Percentiles rank a stretch among this genome's conserved stretches.
These are phyloP conservation scores for Puccinia novopanici DNA, from an alignment of 1,284 basidiomycete genomes.

Conservation along the genomic window DNA sequence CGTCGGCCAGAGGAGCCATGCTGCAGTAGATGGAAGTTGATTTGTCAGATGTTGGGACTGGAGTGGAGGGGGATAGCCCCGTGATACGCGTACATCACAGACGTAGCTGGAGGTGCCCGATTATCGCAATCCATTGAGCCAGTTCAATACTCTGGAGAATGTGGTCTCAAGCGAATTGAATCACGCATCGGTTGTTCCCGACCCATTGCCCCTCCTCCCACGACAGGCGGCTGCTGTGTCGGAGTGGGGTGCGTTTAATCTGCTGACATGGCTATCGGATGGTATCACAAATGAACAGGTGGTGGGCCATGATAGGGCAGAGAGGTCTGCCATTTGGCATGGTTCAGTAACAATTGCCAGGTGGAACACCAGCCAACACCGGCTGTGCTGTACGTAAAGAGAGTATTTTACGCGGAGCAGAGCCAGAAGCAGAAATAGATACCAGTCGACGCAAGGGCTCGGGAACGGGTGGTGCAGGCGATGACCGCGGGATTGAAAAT, in stretches of 20 bases:
- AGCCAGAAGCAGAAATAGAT: slow-evolving; percentile 7
- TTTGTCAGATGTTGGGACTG: slow-evolving; percentile 28
- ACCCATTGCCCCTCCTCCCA: background rate
- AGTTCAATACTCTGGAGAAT: slow-evolving; percentile 24
- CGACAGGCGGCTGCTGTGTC: background rate
- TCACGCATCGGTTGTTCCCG: slow-evolving; percentile 16
- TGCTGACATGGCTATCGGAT: background rate
- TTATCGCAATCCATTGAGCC: slow-evolving; percentile 5
- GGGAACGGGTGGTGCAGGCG: slow-evolving; percentile 24
- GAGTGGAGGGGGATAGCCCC: slow-evolving; percentile 25
- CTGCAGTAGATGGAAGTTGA: slow-evolving; percentile 4
- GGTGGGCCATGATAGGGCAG: slow-evolving; percentile 14
- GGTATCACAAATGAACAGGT: slow-evolving; percentile 24
- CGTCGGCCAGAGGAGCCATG: slow-evolving; percentile 16
- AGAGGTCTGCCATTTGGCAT: slow-evolving; percentile 5
- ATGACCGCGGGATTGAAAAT: slow-evolving; percentile 43
- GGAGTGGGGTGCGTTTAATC: slow-evolving; percentile 26
- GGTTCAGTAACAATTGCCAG: background rate
- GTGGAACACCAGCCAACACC: background rate
- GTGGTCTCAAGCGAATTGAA: slow-evolving; percentile 19
- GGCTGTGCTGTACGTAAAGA: slow-evolving; percentile 36
- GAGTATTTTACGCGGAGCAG: slow-evolving; percentile 1
- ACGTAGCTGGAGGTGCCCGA: slow-evolving; percentile 15
- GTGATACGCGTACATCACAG: slow-evolving; percentile 20
- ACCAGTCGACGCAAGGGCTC: slow-evolving; percentile 30